A percentile compares a stretch with the other conserved stretches of the same genome.
phyloP scores from a whole-genome alignment of 1,284 basidiomycete genomes.

The Malassezia obtusa region DNA sequence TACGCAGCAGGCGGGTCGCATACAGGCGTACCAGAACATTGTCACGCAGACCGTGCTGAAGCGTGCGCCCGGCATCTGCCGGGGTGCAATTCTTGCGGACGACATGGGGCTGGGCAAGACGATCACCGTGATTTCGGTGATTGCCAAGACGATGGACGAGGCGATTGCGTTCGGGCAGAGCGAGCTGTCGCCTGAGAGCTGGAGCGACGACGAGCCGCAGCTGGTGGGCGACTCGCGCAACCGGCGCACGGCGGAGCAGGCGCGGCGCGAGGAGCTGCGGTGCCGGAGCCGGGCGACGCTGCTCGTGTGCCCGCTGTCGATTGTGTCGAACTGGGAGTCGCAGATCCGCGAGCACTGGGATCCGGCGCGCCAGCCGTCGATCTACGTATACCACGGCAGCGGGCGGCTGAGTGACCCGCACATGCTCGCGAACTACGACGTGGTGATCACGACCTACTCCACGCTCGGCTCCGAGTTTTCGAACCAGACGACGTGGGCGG shows the following conservation, averaged over 20 bases:
- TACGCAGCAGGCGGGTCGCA: conserved; percentile 52
- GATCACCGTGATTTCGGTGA: conserved; percentile 77
- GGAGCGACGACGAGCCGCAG: conserved; percentile 10
- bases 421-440: conserved; percentile 83
- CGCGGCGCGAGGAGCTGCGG: conserved; percentile 32
- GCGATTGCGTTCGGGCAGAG: conserved; percentile 60
- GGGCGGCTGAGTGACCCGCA: conserved; percentile 71
- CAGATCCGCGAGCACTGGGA: conserved; percentile 78
- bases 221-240: conserved; percentile 14
- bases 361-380: conserved; percentile 47
- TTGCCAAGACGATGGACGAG: conserved; percentile 69
- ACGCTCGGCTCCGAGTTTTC: conserved; percentile 91
- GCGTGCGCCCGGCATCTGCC: conserved; percentile 59
- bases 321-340: conserved; percentile 96
- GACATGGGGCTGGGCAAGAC: conserved; percentile 93
- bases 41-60: conserved; percentile 70
- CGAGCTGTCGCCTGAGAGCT: not conserved
- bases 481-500: conserved; percentile 57
- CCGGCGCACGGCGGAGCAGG: conserved; percentile 19
- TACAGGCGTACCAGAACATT: conserved; percentile 53
- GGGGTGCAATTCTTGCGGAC: conserved; percentile 70
- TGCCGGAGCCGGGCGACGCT: conserved; percentile 71
- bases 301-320: conserved; percentile 92
- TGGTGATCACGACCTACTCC: conserved; percentile 93
- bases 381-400: conserved; percentile 94